Percentiles rank a stretch among this genome's conserved stretches.
Conservation (phyloP, 108 stramenopile species). For the Nitzschia sp. region DNA sequence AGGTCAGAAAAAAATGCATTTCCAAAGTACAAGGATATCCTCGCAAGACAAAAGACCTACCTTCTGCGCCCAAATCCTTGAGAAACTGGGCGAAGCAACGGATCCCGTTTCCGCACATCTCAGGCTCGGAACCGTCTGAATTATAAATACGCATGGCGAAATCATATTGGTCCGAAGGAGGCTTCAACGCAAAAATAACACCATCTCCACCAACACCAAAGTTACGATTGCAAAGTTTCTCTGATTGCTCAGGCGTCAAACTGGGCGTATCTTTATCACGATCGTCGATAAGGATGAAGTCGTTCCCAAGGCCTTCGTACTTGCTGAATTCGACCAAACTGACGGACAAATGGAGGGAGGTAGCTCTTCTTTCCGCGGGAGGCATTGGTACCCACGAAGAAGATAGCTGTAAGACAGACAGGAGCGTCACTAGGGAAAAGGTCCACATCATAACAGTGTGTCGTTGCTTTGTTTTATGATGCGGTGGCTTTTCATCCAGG, state of each 20-base stretch:
- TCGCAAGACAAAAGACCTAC: conserved; percentile 38
- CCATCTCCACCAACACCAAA: conserved; percentile 97
- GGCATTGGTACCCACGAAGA: not conserved
- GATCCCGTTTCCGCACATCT: conserved; percentile 99
- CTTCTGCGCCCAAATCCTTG: conserved; percentile 85
- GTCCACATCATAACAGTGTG: too few relatives aligned
- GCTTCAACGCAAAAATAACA: conserved; percentile 95
- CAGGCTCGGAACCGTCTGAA: conserved; percentile 92
- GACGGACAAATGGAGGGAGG: not conserved
- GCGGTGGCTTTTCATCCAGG: too few relatives aligned
- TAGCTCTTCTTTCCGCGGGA: not conserved
- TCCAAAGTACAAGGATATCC: too few relatives aligned
- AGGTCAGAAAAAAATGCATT: too few relatives aligned
- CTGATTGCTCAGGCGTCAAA: conserved; percentile 86
- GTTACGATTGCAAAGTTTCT: conserved; percentile 87
- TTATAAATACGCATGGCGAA: conserved; percentile 98
- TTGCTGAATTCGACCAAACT: conserved; percentile 80
- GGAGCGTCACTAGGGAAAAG: not conserved
- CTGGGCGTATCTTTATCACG: conserved; percentile 75
- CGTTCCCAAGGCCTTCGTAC: conserved; percentile 99
- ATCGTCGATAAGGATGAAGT: conserved; percentile 96
- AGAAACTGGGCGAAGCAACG: conserved; percentile 95
- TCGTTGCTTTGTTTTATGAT: too few relatives aligned
- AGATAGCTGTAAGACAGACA: not conserved
- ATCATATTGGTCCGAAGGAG: conserved; percentile 83